These are phyloP conservation scores for Astrocystis sublimbata DNA, from an alignment of 495 filamentous ascomycete genomes.

Conservation along the genomic window DNA sequence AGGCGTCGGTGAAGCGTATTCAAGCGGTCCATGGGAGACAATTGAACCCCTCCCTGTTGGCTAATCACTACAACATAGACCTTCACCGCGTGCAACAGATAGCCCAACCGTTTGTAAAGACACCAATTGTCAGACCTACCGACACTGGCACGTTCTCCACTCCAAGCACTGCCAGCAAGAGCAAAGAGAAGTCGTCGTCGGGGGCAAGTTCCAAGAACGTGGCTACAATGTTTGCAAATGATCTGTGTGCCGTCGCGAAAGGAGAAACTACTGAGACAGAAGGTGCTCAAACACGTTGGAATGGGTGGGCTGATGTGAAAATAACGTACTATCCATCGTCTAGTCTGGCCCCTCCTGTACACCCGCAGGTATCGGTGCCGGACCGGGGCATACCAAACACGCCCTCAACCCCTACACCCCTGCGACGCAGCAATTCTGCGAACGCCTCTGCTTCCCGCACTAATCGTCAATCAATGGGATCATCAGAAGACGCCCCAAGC, in stretches of 20 bases:
- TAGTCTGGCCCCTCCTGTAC: slow-evolving; percentile 22
- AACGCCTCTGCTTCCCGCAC: slow-evolving; percentile 38
- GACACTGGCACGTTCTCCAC: slow-evolving; percentile 44
- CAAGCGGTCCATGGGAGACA: slow-evolving; percentile 52
- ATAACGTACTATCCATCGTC: slow-evolving; percentile 47
- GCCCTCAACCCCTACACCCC: slow-evolving; percentile 47
- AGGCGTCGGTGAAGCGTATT: slow-evolving; percentile 77
- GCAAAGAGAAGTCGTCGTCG: slow-evolving; percentile 65
- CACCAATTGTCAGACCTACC: slow-evolving; percentile 44
- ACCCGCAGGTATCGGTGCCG: slow-evolving; percentile 22
- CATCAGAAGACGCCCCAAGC: slow-evolving; percentile 42
- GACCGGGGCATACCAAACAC: slow-evolving; percentile 28
- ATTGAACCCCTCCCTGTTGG: slow-evolving; percentile 70
- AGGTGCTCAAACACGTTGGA: slow-evolving; percentile 35
- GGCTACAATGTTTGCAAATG: slow-evolving; percentile 68
- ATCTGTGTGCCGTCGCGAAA: slow-evolving; percentile 70
- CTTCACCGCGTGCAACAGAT: slow-evolving; percentile 83
- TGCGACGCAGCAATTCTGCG: slow-evolving; percentile 48
- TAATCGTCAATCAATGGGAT: slow-evolving; percentile 23
- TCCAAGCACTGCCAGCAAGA: slow-evolving; percentile 56
- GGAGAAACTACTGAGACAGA: slow-evolving; percentile 37
- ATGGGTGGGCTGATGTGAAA: slow-evolving; percentile 53
- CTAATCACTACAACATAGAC: slow-evolving; percentile 92
- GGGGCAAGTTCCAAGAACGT: slow-evolving; percentile 39
- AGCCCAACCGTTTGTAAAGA: slow-evolving; percentile 78